These are phyloP conservation scores for Beauveria caledonica DNA, from an alignment of 2,329 filamentous ascomycete species.

Conservation along the genomic window DNA sequence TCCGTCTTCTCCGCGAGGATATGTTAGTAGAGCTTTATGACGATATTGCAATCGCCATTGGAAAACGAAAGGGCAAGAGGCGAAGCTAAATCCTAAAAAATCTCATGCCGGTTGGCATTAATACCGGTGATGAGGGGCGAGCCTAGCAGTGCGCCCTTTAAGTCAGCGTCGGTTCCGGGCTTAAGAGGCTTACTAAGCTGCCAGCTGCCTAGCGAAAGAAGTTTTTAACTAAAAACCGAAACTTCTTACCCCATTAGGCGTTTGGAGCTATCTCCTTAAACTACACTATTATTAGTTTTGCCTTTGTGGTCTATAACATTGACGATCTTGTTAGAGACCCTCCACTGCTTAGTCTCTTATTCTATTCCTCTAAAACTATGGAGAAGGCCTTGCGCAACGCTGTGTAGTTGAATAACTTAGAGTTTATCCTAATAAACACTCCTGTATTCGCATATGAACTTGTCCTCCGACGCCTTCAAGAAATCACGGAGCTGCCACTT, in stretches of 20 bases:
- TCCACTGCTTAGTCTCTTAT: constrained; percentile 42
- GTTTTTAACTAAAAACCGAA: constrained; percentile 38
- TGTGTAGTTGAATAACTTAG: constrained; percentile 28
- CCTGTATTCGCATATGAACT: constrained; percentile 63
- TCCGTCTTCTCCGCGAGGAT: constrained; percentile 62
- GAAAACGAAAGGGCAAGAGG: constrained; percentile 34
- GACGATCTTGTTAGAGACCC: constrained; percentile 33
- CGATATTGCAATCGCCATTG: constrained; percentile 44
- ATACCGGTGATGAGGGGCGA: constrained; percentile 23
- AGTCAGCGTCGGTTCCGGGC: constrained; percentile 32
- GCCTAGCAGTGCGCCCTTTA: constrained; percentile 30
- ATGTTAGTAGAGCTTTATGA: constrained; percentile 59
- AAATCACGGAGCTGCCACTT: constrained; percentile 47
- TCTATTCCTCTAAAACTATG: constrained; percentile 38
- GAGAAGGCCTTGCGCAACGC: constrained; percentile 28
- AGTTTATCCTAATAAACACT: constrained; percentile 54
- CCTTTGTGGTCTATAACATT: constrained; percentile 44
- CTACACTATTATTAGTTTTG: constrained; percentile 50
- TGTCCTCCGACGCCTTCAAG: constrained; percentile 50
- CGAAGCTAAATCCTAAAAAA: constrained; percentile 29
- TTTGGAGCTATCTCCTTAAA: constrained; percentile 52
- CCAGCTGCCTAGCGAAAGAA: constrained; percentile 27
- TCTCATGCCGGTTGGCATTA: constrained; percentile 31
- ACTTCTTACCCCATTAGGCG: constrained; percentile 49
- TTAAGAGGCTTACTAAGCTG: constrained; percentile 33